Base-by-base conservation (phyloP, 1,284 basidiomycete species). In the Marasmius oreades region DNA sequence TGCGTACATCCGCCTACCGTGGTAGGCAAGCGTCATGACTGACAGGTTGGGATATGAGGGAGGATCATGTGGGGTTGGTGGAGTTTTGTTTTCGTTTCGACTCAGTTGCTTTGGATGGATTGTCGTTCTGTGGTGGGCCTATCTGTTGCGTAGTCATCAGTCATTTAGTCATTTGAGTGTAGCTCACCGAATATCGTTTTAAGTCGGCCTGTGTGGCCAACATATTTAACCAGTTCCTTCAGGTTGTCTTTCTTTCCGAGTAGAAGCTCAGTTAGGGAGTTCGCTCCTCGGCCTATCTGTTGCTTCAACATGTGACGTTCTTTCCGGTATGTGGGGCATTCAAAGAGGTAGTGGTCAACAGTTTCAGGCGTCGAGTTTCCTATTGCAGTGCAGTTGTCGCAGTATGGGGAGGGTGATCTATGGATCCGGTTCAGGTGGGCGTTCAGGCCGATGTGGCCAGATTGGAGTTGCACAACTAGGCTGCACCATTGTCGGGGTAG, bases 381-480 rank as follows among this genome's bases (percentile, higher is more conserved):
- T 28, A 6, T 26, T 16, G 59, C 18, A 12, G 16, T 3, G 26
- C 66, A 67, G 8, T 52, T 26, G 0, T 59, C 48, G 55, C 65
- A 66, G n/a, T 48, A 14, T 1, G 61, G 64, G 16, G 55, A 52
- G 33, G 64, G 57, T 0, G 43, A 50, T 20, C 22, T 45, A 2
- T 52, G 24, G 20, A 67, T 65, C 3, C 50, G n/a, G 28, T 61
- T 43, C 3, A 68, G 59, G 53, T 66, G 55, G 10, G 54, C 42
- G 34, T 65, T 63, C 2, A 67, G 61, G 0, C 56, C 55, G 1
- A 60, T 48, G 51, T 69, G 66, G 0, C 62, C 62, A 11, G 61
- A 64, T 1, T 58, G 53, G 3, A 73, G 54, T 51, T 72, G 69
- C 1, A 61, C 60, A 0, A 70, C 44, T 0, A 67, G 11, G 55